phyloP scores from a whole-genome alignment of 2,329 filamentous ascomycete genomes.

The Alternaria gansuensis region DNA sequence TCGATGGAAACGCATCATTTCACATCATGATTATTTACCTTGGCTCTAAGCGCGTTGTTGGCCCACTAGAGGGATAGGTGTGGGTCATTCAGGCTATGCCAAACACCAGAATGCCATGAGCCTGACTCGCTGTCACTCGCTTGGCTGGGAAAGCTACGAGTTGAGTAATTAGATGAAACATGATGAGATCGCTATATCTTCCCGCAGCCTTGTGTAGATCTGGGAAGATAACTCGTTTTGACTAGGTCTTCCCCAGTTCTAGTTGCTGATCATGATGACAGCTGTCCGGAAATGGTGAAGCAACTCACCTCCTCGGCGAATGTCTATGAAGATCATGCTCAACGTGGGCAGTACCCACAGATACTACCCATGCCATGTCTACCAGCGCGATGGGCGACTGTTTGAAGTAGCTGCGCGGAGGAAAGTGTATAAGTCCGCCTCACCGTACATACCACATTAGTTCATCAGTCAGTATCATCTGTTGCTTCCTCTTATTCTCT shows the following conservation, averaged over 20 bases:
- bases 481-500: background rate
- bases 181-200: conserved; percentile 3
- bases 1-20: background rate
- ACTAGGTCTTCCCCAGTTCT: background rate
- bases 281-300: background rate
- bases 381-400: background rate
- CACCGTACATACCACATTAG: background rate
- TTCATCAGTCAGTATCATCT: conserved; percentile 1
- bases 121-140: background rate
- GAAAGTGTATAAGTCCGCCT: conserved; percentile 6
- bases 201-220: background rate
- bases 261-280: conserved; percentile 6
- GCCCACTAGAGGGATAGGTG: background rate
- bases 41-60: background rate
- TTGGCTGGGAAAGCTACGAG: background rate
- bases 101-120: background rate
- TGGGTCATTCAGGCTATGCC: background rate
- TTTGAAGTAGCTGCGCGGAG: background rate
- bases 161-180: background rate
- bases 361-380: background rate
- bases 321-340: conserved; percentile 11
- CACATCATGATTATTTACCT: conserved; percentile 3
- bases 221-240: background rate
- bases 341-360: background rate
- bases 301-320: background rate